phyloP scores from a whole-genome alignment of 2,329 filamentous ascomycete genomes.

The Cercospora sp. region DNA sequence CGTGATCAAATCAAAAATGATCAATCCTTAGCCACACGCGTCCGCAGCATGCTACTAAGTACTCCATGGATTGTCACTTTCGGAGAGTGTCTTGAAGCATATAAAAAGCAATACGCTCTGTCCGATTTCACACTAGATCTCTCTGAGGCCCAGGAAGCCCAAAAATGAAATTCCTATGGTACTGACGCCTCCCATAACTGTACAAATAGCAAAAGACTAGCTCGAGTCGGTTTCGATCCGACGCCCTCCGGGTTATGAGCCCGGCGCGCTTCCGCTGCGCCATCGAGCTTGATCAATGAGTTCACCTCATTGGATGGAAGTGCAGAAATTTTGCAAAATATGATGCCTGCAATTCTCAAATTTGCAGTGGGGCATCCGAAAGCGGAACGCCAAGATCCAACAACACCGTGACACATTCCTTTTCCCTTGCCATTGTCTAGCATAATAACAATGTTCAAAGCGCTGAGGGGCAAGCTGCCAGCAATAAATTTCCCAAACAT shows the following conservation, averaged over 20 bases:
- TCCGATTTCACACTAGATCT: neutral
- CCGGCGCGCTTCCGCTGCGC: constrained; percentile 13
- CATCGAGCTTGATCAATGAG: neutral
- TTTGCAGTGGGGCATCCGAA: neutral
- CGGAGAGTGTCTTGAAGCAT: neutral
- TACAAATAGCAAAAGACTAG: neutral
- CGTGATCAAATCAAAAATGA: neutral
- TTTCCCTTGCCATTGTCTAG: neutral
- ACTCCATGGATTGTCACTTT: neutral
- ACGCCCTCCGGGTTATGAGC: constrained; percentile 20
- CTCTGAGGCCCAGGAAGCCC: neutral
- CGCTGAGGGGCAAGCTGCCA: too few species aligned
- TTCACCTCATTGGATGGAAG: neutral
- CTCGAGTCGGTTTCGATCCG: constrained; percentile 16
- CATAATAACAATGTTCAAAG: too few species aligned
- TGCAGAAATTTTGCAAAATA: too few species aligned
- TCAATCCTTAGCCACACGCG: too few species aligned
- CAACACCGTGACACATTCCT: neutral
- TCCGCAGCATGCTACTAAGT: too few species aligned
- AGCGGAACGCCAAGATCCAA: neutral
- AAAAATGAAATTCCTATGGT: too few species aligned
- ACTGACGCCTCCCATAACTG: too few species aligned
- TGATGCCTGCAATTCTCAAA: too few species aligned
- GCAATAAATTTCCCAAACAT: too few species aligned
- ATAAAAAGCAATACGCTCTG: neutral